These are phyloP conservation scores for Phialophora macrospora DNA, from an alignment of 2,329 filamentous ascomycete species.

Conservation along the genomic window DNA sequence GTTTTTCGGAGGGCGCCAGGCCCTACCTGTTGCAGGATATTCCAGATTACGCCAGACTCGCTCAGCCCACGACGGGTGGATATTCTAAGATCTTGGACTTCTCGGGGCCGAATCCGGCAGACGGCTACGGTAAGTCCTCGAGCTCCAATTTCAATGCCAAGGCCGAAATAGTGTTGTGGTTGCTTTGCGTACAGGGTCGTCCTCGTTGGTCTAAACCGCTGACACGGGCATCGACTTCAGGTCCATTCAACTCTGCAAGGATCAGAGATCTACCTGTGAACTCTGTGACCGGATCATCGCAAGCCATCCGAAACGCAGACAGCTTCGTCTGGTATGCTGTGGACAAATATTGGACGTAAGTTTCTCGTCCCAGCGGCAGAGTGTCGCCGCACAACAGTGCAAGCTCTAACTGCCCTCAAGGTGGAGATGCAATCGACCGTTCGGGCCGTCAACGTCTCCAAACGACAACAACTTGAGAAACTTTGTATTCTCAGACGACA, in stretches of 20 bases:
- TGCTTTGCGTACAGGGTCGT: background rate
- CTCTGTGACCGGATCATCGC: background rate
- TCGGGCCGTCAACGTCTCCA: background rate
- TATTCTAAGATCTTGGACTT: constrained; percentile 13
- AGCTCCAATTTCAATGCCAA: background rate
- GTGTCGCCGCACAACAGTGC: background rate
- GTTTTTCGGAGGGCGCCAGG: background rate
- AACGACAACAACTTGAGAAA: background rate
- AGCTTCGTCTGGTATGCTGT: constrained; percentile 21
- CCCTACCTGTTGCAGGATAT: constrained; percentile 15
- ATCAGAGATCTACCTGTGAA: background rate
- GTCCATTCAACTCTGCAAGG: background rate
- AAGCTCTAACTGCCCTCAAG: background rate
- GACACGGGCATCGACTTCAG: background rate
- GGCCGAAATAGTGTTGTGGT: background rate
- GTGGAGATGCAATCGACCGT: constrained; percentile 1
- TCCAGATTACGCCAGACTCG: background rate
- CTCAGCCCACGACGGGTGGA: background rate
- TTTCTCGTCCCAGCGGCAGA: background rate
- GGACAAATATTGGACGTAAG: constrained; percentile 18
- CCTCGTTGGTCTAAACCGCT: background rate
- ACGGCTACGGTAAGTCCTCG: constrained; percentile 15
- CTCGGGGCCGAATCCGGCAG: constrained; percentile 4
- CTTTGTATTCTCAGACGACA: constrained; percentile 2
- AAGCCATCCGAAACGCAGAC: constrained; percentile 13